Percentiles rank a stretch among this genome's conserved stretches.
phyloP scores from a whole-genome alignment of 441 rosid species.

The Erysimum cheiri region DNA sequence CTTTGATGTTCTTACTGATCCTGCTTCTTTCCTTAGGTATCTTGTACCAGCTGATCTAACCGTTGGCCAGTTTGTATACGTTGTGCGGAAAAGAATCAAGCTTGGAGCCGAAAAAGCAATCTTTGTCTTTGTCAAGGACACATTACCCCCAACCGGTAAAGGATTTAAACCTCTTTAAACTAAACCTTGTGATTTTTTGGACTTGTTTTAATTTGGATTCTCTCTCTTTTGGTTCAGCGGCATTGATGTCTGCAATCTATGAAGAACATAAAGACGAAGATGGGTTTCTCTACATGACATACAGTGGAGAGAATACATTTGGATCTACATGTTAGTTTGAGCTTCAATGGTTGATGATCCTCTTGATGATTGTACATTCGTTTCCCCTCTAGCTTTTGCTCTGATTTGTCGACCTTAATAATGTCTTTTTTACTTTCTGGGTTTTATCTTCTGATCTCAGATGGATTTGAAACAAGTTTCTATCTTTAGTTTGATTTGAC shows the following conservation, averaged over 20 bases:
- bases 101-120: constrained; percentile 96
- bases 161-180: neutral
- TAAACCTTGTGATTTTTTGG: too few species aligned
- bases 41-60: constrained; percentile 97
- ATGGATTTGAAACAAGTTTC: constrained; percentile 22
- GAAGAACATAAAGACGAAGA: constrained; percentile 77
- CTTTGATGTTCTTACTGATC: neutral
- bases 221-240: constrained; percentile 47
- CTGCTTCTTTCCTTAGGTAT: constrained; percentile 56
- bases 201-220: neutral
- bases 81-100: constrained; percentile 99
- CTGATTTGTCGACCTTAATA: constrained; percentile 24
- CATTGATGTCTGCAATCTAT: constrained; percentile 69
- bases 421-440: constrained; percentile 22
- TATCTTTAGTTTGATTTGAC: constrained; percentile 4
- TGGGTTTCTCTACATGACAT: constrained; percentile 77
- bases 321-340: constrained; percentile 48
- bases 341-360: constrained; percentile 6
- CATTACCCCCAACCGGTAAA: constrained; percentile 91
- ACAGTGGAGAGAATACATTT: constrained; percentile 79
- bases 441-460: constrained; percentile 16
- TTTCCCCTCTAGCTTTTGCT: constrained; percentile 14
- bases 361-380: constrained; percentile 39
- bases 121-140: constrained; percentile 85
- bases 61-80: constrained; percentile 94